phyloP scores from a whole-genome alignment of 768 basidiomycete genomes.

The Rossbeevera mucosa region DNA sequence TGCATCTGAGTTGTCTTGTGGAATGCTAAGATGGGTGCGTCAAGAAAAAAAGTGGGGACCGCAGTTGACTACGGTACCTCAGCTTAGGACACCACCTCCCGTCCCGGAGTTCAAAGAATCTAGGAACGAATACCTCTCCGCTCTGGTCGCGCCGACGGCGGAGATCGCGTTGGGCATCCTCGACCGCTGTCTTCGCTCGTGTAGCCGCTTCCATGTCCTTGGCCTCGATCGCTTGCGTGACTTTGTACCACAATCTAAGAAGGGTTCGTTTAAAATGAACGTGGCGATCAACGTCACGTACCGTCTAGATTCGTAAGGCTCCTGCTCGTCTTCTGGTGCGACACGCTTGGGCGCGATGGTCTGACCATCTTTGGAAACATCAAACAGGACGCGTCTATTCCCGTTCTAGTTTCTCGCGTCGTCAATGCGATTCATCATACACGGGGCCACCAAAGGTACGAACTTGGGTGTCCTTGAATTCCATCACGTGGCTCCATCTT shows the following conservation, averaged over 20 bases:
- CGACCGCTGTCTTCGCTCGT: conserved; percentile 81
- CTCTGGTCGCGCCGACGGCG: conserved; percentile 70
- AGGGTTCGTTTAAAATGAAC: background rate
- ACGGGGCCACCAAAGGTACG: conserved; percentile 10
- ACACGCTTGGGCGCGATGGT: conserved; percentile 78
- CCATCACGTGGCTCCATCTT: conserved; percentile 88
- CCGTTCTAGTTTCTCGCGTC: conserved; percentile 43
- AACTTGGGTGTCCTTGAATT: conserved; percentile 70
- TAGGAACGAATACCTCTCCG: conserved; percentile 62
- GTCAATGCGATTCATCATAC: background rate
- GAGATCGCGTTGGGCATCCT: conserved; percentile 85
- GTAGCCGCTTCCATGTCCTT: conserved; percentile 97
- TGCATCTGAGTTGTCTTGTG: conserved; percentile 56
- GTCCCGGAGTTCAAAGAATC: conserved; percentile 75
- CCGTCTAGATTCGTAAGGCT: conserved; percentile 86
- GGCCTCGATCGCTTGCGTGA: conserved; percentile 79
- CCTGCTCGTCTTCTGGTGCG: conserved; percentile 82
- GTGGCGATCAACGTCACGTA: conserved; percentile 31
- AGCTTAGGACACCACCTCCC: conserved; percentile 84
- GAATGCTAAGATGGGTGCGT: conserved; percentile 47
- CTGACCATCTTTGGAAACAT: conserved; percentile 71
- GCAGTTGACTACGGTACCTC: too few species aligned
- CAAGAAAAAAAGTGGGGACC: too few species aligned
- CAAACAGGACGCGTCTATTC: conserved; percentile 75
- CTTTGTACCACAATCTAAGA: conserved; percentile 59